phyloP scores from a whole-genome alignment of 495 filamentous ascomycete genomes.

The Penicillium bovifimosum region DNA sequence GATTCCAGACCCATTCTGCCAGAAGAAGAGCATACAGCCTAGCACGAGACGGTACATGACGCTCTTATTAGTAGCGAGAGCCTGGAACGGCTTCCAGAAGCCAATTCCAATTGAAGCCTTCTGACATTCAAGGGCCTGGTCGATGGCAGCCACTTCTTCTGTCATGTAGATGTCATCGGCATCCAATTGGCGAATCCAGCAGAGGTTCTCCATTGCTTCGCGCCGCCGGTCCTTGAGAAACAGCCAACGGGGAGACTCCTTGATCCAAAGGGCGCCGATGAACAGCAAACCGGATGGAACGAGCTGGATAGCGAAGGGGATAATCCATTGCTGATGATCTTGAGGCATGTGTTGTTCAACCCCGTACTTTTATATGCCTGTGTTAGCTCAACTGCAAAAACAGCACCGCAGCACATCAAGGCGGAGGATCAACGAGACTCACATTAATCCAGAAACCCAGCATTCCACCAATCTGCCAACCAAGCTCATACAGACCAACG shows the following conservation, averaged over 20 bases:
- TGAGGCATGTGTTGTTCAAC: slow-evolving; percentile 29
- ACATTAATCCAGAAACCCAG: slow-evolving; percentile 71
- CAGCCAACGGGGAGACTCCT: slow-evolving; percentile 55
- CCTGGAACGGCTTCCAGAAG: slow-evolving; percentile 64
- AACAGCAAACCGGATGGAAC: slow-evolving; percentile 47
- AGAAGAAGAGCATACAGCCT: slow-evolving; percentile 61
- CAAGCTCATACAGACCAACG: slow-evolving; percentile 68
- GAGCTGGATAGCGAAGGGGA: slow-evolving; percentile 52
- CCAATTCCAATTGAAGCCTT: slow-evolving; percentile 50
- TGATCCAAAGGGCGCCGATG: slow-evolving; percentile 42
- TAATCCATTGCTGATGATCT: slow-evolving; percentile 46
- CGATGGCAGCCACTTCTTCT: slow-evolving; percentile 59
- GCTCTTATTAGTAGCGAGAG: slow-evolving; percentile 39
- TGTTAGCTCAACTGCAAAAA: slow-evolving; percentile 11
- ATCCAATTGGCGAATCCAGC: slow-evolving; percentile 58
- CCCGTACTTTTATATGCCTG: slow-evolving; percentile 26
- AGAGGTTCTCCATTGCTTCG: slow-evolving; percentile 52
- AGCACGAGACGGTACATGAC: slow-evolving; percentile 61
- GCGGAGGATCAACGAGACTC: slow-evolving; percentile 7
- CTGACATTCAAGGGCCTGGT: slow-evolving; percentile 54
- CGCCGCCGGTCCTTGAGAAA: slow-evolving; percentile 44
- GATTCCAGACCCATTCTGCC: slow-evolving; percentile 62
- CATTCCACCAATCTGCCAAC: slow-evolving; percentile 67
- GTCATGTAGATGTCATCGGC: slow-evolving; percentile 58
- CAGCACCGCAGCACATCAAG: not conserved